Evolutionary conservation across 2,329 filamentous ascomycete genomes (phyloP), one percentile per base, ranked within the genome.

Genomic region (Neofusicoccum laricinum): DNA sequence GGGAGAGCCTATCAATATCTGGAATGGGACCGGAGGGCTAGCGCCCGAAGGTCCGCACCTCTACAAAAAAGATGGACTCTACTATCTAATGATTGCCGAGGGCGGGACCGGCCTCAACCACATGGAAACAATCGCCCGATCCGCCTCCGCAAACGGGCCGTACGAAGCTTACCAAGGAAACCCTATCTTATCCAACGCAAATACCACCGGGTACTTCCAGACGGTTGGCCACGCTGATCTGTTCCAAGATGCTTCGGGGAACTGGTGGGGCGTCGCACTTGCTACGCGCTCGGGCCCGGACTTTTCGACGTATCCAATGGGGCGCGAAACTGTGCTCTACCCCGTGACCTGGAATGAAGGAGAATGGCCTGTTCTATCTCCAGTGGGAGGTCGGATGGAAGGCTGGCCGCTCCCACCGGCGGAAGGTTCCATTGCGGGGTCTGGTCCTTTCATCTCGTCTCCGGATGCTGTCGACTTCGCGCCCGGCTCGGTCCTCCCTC

Each of bases 391-490:
- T 2, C 66, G 68, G 3, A 83, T 84, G 80, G 71, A 64, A 41
- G 81, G 81, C 11, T 76, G 74, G 63, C 69, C 72, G 11, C 69
- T 84, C 15, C 81, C 82, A 0, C 65, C 71, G 0, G 61, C 67
- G 1, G 73, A 70, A 38, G 68, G 70, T 0, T 69, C 77, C 3
- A 65, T 81, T 2, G 74, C 75, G 6, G 80, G 80, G 4, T 58
- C 72, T 48, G 77, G 83, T 30, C 79, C 81, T 5, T 80, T 75
- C 67, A 79, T 79, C 64, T 70, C 73, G 7, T 77, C 76, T 12
- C 75, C 77, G 1, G 84, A 86, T 67, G 66, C 70, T 8, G 73
- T 84, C 49, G 77, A 80, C 25, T 87, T 87, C 69, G 67, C 73
- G 7, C 76, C 79, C 0, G 76, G 76, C 0, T 77, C 77, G 0